Evolutionary conservation across 306 rosid genomes (phyloP).

Genomic region (Lithocarpus polystachyus): DNA sequence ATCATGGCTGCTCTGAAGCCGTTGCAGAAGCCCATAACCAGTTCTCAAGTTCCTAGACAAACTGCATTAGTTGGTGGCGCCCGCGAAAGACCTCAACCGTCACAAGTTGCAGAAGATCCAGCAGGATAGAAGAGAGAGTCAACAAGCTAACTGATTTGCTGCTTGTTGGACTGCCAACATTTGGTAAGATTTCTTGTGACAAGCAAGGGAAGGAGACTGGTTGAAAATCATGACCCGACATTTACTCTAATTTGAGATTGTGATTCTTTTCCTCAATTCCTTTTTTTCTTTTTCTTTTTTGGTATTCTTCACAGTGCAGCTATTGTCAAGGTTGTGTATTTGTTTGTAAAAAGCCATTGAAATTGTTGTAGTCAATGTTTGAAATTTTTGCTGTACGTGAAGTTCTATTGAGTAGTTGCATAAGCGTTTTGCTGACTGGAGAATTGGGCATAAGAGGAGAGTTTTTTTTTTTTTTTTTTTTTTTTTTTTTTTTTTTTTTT

Average conservation of each 20-base stretch:
- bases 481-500: background rate
- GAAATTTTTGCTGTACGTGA: conserved; percentile 34
- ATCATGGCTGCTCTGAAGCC: conserved; percentile 90
- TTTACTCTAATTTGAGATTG: conserved; percentile 40
- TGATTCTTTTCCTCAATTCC: conserved; percentile 33
- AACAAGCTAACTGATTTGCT: conserved; percentile 36
- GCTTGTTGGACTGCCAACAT: conserved; percentile 37
- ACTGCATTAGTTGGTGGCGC: conserved; percentile 17
- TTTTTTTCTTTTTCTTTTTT: conserved; percentile 5
- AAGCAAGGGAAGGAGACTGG: conserved; percentile 28
- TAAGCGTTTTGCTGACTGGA: conserved; percentile 20
- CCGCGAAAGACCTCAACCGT: conserved; percentile 34
- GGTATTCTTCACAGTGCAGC: conserved; percentile 27
- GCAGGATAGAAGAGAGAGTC: conserved; percentile 32
- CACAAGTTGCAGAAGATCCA: conserved; percentile 38
- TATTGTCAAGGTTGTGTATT: conserved; percentile 49
- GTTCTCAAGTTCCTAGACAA: conserved; percentile 60
- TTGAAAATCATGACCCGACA: conserved; percentile 46
- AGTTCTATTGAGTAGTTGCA: conserved; percentile 24
- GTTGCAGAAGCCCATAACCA: conserved; percentile 62
- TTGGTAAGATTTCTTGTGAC: conserved; percentile 41
- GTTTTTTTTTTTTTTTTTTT: background rate
- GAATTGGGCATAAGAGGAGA: conserved; percentile 14
- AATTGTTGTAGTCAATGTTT: conserved; percentile 41
- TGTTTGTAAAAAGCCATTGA: conserved; percentile 54